Percentiles rank a stretch among this genome's conserved stretches.
phyloP scores from a whole-genome alignment of 1,284 basidiomycete species.

The Ustilago xerochloae region DNA sequence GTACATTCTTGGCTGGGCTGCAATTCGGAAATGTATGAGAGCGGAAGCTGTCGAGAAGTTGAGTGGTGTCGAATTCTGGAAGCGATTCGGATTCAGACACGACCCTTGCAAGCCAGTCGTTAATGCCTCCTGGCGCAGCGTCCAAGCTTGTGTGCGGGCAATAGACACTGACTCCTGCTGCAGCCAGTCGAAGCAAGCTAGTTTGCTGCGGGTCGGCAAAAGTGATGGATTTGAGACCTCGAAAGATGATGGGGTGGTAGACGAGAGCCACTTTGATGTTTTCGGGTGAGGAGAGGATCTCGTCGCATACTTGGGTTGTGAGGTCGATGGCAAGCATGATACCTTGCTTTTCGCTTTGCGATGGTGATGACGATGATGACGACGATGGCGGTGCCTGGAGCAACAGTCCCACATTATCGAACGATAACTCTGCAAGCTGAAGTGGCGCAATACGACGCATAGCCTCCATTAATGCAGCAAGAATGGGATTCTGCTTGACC shows the following conservation, averaged over 20 bases:
- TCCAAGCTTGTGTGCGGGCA: conserved; percentile 89
- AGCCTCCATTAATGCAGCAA: conserved; percentile 31
- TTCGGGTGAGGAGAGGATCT: conserved; percentile 50
- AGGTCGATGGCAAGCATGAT: conserved; percentile 65
- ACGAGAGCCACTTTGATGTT: conserved; percentile 75
- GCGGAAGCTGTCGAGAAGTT: conserved; percentile 1
- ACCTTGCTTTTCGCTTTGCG: conserved; percentile 27
- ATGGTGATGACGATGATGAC: no score
- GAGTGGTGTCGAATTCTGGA: conserved; percentile 9
- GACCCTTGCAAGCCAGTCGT: conserved; percentile 69
- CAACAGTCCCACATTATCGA: conserved; percentile 66
- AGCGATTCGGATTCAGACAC: conserved; percentile 30
- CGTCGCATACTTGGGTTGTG: conserved; percentile 60
- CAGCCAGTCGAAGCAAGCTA: conserved; percentile 81
- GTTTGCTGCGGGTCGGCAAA: conserved; percentile 81
- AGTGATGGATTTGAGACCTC: conserved; percentile 80
- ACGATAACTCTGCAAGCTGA: conserved; percentile 57
- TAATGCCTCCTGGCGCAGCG: conserved; percentile 82
- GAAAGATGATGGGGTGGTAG: conserved; percentile 83
- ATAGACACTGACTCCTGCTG: conserved; percentile 85
- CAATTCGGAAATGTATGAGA: conserved; percentile 3
- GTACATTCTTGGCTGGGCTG: conserved; percentile 18
- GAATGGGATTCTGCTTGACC: conserved; percentile 31
- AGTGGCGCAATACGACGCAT: conserved; percentile 56
- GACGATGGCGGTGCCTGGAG: conserved; percentile 39